These are phyloP conservation scores for Paramecium bursaria DNA, from an alignment of 73 alveolate species.

Conservation along the genomic window DNA sequence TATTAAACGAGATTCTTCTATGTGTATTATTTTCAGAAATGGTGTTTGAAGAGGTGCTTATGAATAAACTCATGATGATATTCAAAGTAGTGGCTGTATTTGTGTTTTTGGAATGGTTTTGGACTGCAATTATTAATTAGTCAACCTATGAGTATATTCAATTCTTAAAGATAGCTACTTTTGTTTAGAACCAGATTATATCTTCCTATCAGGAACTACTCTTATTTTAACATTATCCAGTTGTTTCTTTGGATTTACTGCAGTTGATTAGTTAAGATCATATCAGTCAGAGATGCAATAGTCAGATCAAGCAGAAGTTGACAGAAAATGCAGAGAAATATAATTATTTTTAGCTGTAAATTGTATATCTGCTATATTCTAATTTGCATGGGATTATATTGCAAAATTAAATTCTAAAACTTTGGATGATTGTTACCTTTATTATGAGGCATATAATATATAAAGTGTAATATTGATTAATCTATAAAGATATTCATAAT, in stretches of 20 bases:
- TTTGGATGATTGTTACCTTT: slow-evolving; percentile 23
- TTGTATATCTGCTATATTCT: slow-evolving; percentile 8
- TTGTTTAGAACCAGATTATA: slow-evolving; percentile 41
- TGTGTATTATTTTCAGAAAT: slow-evolving; percentile 26
- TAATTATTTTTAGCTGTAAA: slow-evolving; percentile 30
- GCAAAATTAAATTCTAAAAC: slow-evolving; percentile 43
- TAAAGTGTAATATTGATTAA: neutral
- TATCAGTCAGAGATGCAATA: neutral
- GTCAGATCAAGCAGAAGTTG: slow-evolving; percentile 10
- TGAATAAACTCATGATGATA: neutral
- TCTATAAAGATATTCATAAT: slow-evolving; percentile 31
- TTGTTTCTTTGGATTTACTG: slow-evolving; percentile 34
- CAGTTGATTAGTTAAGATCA: slow-evolving; percentile 17
- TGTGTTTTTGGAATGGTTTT: slow-evolving; percentile 58
- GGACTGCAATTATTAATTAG: slow-evolving; percentile 46
- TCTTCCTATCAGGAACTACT: slow-evolving; percentile 52
- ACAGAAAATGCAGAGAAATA: slow-evolving; percentile 7
- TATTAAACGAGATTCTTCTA: slow-evolving; percentile 46
- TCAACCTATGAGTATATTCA: slow-evolving; percentile 22
- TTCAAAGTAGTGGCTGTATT: slow-evolving; percentile 30
- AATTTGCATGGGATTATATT: slow-evolving; percentile 62
- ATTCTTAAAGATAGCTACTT: slow-evolving; percentile 21
- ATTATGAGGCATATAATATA: slow-evolving; percentile 25
- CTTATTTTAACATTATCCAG: slow-evolving; percentile 6
- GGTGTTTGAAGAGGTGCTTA: neutral